Evolutionary conservation across 352 stramenopile genomes (phyloP), one percentile per base, ranked within the genome.

Genomic region (Elongisporangium undulatum): DNA sequence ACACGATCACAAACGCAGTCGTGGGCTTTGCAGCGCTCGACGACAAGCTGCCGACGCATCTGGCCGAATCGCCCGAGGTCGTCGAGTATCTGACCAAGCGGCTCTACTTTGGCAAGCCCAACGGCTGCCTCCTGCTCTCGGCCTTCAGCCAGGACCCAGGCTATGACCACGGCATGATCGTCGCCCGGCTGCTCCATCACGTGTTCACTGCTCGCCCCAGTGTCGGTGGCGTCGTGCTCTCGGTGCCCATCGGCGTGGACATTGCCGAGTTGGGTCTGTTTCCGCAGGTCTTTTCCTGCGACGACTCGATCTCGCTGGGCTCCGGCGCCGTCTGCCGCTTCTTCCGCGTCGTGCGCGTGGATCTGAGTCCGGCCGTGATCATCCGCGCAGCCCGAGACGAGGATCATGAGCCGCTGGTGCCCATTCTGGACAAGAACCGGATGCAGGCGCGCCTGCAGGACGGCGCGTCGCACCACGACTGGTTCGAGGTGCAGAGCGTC

Each of bases 1-100:
- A 72, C 21, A 15, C 19, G 4, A 21, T 56, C 19, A 39, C 23
- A 19, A 16, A 23, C 21, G 45, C 24, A 19, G n/a, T 73, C 59
- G 34, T 82, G 2, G 82, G 69, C 12, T 92, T 92, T 38, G 75
- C 79, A 13, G 77, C 75, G 13, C 86, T 92, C 22, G 80, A 90
- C 41, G 74, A 89, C 55, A 70, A 80, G 20, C 52, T 89, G 4
- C 75, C 82, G 0, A 57, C 68, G 8, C 62, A 61, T 10, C 57
- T 92, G 15, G 64, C 67, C 17, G 72, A 67, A 13, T 87, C 75
- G 77, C 56, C 75, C 0, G 80, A 92, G 63, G 80, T 83, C 13
- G 80, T 68, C 50, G 77, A 87, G 48, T 92, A 92, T 55, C 61
- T 92, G 17, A 81, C 74, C 53, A 85, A 87, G 52, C 71, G 75